phyloP scores from a whole-genome alignment of 768 basidiomycete species.

The Strobilomyces confusus region DNA sequence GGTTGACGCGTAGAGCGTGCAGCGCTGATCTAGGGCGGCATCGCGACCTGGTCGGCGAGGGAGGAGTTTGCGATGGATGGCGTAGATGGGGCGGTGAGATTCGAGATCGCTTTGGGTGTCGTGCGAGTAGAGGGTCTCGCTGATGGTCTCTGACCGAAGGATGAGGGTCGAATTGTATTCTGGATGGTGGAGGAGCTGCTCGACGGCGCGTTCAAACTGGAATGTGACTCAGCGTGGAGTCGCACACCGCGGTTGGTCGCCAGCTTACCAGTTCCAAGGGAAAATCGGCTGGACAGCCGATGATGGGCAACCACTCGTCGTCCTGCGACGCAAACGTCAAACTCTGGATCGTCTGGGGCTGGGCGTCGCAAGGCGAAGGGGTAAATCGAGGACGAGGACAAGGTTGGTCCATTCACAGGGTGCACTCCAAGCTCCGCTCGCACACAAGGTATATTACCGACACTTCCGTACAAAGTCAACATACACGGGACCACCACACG shows the following conservation, averaged over 20 bases:
- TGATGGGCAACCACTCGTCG: constrained; percentile 31
- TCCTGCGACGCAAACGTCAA: constrained; percentile 2
- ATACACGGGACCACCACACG: constrained; percentile 11
- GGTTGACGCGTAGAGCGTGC: constrained; percentile 56
- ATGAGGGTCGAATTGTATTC: constrained; percentile 93
- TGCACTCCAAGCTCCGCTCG: constrained; percentile 12
- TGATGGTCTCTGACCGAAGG: constrained; percentile 70
- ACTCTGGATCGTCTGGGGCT: not conserved
- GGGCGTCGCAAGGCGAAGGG: constrained; percentile 18
- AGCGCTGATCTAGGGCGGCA: constrained; percentile 66
- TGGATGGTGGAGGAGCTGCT: constrained; percentile 79
- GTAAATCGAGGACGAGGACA: constrained; percentile 22
- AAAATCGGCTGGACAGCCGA: constrained; percentile 41
- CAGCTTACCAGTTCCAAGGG: constrained; percentile 39
- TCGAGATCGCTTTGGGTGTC: constrained; percentile 30
- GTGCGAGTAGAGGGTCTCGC: constrained; percentile 31
- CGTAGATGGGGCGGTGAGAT: constrained; percentile 41
- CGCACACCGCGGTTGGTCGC: not conserved
- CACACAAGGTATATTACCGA: constrained; percentile 12
- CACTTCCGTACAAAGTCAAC: constrained; percentile 5
- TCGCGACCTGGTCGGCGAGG: constrained; percentile 80
- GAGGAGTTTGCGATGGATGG: constrained; percentile 64
- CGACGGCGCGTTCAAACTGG: constrained; percentile 71
- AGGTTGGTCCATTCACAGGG: not conserved
- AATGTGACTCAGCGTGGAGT: too few relatives aligned